A percentile compares a stretch with the other conserved stretches of the same genome.
phyloP scores from a whole-genome alignment of 495 filamentous ascomycete species.

The Alectoria sarmentosa region DNA sequence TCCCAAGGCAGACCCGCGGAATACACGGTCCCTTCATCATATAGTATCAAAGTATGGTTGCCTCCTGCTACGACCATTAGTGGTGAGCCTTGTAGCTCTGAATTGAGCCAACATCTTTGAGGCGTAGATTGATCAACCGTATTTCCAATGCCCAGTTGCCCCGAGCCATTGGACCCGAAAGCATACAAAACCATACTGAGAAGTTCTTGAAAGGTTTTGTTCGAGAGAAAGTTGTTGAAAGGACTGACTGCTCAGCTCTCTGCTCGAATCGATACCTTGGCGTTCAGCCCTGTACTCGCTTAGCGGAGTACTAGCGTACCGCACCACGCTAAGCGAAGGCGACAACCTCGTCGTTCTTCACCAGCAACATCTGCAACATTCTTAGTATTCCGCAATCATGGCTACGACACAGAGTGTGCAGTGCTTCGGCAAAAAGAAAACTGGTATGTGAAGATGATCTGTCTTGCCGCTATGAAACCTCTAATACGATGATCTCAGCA shows the following conservation, averaged over 20 bases:
- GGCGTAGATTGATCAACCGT: constrained; percentile 65
- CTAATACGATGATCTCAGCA: constrained; percentile 41
- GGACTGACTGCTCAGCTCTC: too few relatives aligned
- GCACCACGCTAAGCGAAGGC: constrained; percentile 23
- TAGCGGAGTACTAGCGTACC: constrained; percentile 23
- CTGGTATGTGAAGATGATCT: constrained; percentile 42
- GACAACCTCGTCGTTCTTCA: constrained; percentile 6
- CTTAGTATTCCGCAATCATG: constrained; percentile 46
- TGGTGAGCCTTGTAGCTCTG: constrained; percentile 18
- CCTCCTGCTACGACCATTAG: constrained; percentile 60
- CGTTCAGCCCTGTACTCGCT: constrained; percentile 19
- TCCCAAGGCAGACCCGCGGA: constrained; percentile 53
- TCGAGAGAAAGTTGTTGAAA: neutral
- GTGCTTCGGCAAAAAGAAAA: constrained; percentile 95
- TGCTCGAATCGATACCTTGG: neutral
- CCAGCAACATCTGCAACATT: neutral
- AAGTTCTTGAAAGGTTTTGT: neutral
- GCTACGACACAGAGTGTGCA: constrained; percentile 77
- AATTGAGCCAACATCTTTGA: constrained; percentile 39
- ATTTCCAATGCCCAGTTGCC: constrained; percentile 78
- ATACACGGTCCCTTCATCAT: constrained; percentile 49
- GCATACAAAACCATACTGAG: constrained; percentile 52
- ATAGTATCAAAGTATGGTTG: constrained; percentile 77
- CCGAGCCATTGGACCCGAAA: constrained; percentile 87
- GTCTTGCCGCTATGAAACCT: neutral